Conservation (phyloP, 768 basidiomycete genomes). For the Macrolepiota albuminosa region DNA sequence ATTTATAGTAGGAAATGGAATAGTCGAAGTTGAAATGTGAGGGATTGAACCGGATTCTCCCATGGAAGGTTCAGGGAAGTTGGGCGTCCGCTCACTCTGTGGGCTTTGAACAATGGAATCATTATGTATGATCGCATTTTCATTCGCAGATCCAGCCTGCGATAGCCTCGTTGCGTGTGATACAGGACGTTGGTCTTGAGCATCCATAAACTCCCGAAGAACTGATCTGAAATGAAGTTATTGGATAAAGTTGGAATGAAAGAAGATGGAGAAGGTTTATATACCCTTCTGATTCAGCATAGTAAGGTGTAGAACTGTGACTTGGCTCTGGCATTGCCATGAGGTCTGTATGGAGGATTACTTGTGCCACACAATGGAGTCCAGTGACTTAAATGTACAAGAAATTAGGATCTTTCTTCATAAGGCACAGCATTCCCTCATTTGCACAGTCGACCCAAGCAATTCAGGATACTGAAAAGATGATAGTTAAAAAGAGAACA, state of each 20-base stretch:
- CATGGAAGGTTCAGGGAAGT: neutral
- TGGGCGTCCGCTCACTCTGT: neutral
- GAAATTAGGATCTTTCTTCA: neutral
- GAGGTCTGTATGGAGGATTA: neutral
- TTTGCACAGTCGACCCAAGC: neutral
- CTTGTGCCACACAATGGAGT: neutral
- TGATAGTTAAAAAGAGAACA: neutral
- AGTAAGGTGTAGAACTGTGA: neutral
- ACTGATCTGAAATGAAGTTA: neutral
- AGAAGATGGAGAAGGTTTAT: neutral
- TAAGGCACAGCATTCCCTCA: neutral
- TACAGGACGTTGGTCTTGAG: neutral
- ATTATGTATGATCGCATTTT: neutral
- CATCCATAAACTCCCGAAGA: neutral
- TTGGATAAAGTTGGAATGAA: neutral
- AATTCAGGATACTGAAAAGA: neutral
- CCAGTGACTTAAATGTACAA: neutral
- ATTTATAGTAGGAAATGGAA: neutral
- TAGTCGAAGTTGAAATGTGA: neutral
- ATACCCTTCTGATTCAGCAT: slow-evolving; percentile 8
- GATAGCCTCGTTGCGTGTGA: neutral
- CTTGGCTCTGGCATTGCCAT: neutral
- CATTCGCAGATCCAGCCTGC: neutral
- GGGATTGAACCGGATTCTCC: neutral
- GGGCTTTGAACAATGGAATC: neutral